These are phyloP conservation scores for Voacanga thouarsii DNA, from an alignment of 257 asterid species.

Conservation along the genomic window DNA sequence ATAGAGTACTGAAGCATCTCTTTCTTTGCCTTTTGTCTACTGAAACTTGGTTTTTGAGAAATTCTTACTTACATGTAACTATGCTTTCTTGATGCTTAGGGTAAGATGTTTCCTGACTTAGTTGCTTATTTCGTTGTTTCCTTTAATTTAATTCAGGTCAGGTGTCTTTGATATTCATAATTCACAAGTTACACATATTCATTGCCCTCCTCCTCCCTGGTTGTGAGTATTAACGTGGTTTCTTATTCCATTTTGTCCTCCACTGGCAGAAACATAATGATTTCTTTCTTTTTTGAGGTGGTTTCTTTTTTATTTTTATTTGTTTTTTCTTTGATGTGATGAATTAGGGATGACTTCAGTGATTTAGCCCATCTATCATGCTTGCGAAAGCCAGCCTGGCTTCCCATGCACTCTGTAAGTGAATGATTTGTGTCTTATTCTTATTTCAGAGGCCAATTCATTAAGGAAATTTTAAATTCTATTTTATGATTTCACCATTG, in stretches of 20 bases:
- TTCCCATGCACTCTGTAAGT: conserved; percentile 75
- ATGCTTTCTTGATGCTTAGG: neutral
- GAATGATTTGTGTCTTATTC: conserved; percentile 5
- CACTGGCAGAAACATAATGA: neutral
- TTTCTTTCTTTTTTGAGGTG: neutral
- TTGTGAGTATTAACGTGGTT: conserved; percentile 49
- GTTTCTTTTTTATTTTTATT: conserved; percentile 14
- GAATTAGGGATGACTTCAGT: conserved; percentile 54
- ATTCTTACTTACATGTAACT: neutral
- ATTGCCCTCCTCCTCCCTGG: conserved; percentile 97
- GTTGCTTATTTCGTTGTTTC: neutral
- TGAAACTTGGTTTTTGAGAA: neutral
- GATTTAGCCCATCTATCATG: conserved; percentile 45
- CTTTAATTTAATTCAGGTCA: conserved; percentile 59
- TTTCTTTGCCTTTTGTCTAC: neutral
- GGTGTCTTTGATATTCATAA: conserved; percentile 77
- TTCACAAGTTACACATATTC: conserved; percentile 83
- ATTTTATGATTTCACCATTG: neutral
- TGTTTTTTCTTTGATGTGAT: conserved; percentile 29
- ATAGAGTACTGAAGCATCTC: neutral
- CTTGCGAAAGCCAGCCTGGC: conserved; percentile 81
- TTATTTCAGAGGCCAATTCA: neutral
- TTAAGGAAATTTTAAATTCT: neutral
- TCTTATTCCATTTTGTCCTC: conserved; percentile 1
- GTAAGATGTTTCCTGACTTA: neutral